phyloP scores from a whole-genome alignment of 2,329 filamentous ascomycete species.

The Colletotrichum musae region DNA sequence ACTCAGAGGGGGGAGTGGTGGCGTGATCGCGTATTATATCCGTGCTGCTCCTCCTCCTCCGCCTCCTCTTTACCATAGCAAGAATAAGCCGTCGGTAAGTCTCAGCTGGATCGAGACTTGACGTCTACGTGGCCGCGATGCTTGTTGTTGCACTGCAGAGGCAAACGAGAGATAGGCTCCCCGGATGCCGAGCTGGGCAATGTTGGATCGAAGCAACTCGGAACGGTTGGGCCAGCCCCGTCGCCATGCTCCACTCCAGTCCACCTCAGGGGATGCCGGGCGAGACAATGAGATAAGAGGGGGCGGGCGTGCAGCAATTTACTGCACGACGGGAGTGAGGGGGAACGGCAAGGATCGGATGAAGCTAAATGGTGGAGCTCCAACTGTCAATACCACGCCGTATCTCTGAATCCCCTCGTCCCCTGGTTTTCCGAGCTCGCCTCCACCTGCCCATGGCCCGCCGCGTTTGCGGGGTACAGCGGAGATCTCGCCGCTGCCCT shows the following conservation, averaged over 20 bases:
- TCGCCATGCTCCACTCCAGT: conserved; percentile 25
- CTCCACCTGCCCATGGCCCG: conserved; percentile 25
- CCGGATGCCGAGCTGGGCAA: conserved; percentile 9
- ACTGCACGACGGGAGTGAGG: conserved; percentile 17
- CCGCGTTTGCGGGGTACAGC: conserved; percentile 30
- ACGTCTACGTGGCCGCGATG: conserved; percentile 6
- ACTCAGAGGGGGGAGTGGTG: conserved; percentile 6
- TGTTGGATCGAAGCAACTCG: conserved; percentile 2
- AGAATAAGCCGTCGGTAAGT: neutral
- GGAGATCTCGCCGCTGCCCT: conserved; percentile 29
- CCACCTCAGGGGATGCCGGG: conserved; percentile 14
- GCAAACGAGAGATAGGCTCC: conserved; percentile 20
- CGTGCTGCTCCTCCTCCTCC: conserved; percentile 11
- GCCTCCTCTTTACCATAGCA: too few species aligned
- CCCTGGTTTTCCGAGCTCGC: conserved; percentile 15
- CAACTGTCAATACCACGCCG: conserved; percentile 24
- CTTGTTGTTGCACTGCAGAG: conserved; percentile 6
- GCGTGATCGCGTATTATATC: conserved; percentile 32
- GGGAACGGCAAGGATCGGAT: conserved; percentile 20
- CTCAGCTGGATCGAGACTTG: conserved; percentile 8
- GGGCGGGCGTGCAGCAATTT: conserved; percentile 5
- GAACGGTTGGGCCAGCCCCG: neutral
- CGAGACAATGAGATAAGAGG: conserved; percentile 24
- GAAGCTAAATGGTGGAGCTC: conserved; percentile 38
- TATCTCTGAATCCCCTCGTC: conserved; percentile 31